Evolutionary conservation across 2,329 filamentous ascomycete species (phyloP).

Genomic region (Fusarium austroafricanum): DNA sequence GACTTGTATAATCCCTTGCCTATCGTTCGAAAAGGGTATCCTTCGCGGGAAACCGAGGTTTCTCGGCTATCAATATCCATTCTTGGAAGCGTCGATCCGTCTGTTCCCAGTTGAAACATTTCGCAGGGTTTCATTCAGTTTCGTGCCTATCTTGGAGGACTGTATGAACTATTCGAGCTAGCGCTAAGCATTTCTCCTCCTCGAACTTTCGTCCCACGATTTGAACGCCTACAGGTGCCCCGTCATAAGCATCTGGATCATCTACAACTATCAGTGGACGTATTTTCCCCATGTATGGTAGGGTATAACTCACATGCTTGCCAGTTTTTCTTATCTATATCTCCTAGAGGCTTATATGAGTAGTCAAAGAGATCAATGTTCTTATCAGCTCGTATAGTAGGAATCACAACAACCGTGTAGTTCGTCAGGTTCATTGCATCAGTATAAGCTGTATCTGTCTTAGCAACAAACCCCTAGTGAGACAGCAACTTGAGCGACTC

Average conservation of each 20-base stretch:
- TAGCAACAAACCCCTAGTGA: accelerated
- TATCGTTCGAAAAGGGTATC: not conserved
- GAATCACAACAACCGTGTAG: constrained; percentile 65
- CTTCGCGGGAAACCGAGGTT: not conserved
- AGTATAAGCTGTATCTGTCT: constrained; percentile 44
- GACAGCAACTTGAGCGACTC: not conserved
- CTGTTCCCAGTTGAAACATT: not conserved
- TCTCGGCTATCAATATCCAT: not conserved
- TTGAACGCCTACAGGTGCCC: constrained; percentile 30
- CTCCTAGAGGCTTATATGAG: constrained; percentile 54
- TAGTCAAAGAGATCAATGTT: constrained; percentile 57
- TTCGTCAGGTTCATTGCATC: constrained; percentile 65
- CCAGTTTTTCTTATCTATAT: constrained; percentile 57
- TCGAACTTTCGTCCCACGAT: constrained; percentile 31
- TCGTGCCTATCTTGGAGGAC: not conserved
- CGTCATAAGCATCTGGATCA: constrained; percentile 10
- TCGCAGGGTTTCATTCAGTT: no score
- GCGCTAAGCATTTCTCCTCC: constrained; percentile 32
- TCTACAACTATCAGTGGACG: no score
- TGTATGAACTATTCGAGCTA: not conserved
- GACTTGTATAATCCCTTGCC: no score
- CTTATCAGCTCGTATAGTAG: constrained; percentile 66
- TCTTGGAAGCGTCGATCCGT: not conserved
- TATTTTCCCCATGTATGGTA: no score
- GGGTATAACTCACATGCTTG: no score